Percentiles rank a stretch among this genome's conserved stretches.
These are phyloP conservation scores for Urtica urens DNA, from an alignment of 306 rosid species.

Conservation along the genomic window DNA sequence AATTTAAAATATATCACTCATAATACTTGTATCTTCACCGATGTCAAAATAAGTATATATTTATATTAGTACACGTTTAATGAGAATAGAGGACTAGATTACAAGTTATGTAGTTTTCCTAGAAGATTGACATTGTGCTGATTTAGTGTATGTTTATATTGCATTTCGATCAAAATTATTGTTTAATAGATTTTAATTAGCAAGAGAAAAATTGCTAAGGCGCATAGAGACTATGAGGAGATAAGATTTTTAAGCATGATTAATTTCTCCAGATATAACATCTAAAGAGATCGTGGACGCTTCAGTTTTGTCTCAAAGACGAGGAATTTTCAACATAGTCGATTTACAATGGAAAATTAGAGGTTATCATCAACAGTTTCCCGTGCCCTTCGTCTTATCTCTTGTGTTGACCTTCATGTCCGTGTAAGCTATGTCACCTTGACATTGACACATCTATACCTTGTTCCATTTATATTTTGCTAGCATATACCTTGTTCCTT, in stretches of 20 bases:
- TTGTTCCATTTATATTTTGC: background rate
- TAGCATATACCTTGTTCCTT: no score
- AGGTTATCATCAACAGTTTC: background rate
- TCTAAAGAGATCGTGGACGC: background rate
- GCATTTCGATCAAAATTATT: background rate
- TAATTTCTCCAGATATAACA: background rate
- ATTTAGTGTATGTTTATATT: no score
- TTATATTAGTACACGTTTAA: no score
- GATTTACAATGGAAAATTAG: constrained; percentile 1
- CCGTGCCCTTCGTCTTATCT: background rate
- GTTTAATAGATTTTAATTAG: background rate
- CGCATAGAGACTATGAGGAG: background rate
- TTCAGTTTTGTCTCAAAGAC: background rate
- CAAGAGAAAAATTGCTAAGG: background rate
- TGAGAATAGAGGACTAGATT: no score
- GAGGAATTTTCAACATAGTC: background rate
- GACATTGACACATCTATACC: background rate
- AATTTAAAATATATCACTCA: no score
- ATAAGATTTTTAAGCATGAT: background rate
- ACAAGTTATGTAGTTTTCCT: no score
- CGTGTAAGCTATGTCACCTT: background rate
- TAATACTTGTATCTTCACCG: no score
- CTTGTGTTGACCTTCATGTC: background rate
- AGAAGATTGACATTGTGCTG: no score
- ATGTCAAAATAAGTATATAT: no score